Base-by-base conservation (phyloP, 805 yeast genomes). In the Yarrowia sp. region DNA sequence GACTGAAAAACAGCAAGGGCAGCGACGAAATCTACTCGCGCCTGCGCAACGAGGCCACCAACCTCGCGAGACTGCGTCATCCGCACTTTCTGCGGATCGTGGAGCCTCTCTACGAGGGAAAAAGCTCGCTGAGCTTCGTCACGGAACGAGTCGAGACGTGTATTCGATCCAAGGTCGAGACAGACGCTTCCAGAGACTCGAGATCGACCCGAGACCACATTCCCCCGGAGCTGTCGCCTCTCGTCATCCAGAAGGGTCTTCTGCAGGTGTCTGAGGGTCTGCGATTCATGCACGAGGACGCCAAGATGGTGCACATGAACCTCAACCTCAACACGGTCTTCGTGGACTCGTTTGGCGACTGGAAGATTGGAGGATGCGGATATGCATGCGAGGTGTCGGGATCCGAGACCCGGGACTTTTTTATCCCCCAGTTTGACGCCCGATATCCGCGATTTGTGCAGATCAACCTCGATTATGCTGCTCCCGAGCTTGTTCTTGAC, bases 61-160 rank as follows among this genome's bases (percentile, higher is more conserved):
- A 87, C 65, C 75, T 92, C 70, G 83, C 96, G 16, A 88, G 86
- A 70, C 77, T 94, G 67, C 87, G 91, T 67, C 99, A 94, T 72
- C 99, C 99, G 0, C 86, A 90, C 66, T 79, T 94, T 25, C 74
- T 94, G 47, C 85, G 91, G 1, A 79, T 94, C 2, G 82, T 89
- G 35, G 99, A 96, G 71, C 96, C 96, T 0, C 73, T 92, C 65
- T 98, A 94, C 72, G 96, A 91, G 66, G 88, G 93, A 35, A 86
- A 86, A 66, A 81, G 82, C 66, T 82, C 89, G 63, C 80, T 92
- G 66, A 70, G 87, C 61, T 93, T 94, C 76, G 99, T 88, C 12
- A 84, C 96, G 0, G 99, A 94, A 72, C 83, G 85, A 32, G 85
- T 94, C 6, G 78, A 81, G 0, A 81, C 81, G 3, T 82, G 84